Base-by-base conservation (phyloP, 352 stramenopile species). In the Lagenidium giganteum region DNA sequence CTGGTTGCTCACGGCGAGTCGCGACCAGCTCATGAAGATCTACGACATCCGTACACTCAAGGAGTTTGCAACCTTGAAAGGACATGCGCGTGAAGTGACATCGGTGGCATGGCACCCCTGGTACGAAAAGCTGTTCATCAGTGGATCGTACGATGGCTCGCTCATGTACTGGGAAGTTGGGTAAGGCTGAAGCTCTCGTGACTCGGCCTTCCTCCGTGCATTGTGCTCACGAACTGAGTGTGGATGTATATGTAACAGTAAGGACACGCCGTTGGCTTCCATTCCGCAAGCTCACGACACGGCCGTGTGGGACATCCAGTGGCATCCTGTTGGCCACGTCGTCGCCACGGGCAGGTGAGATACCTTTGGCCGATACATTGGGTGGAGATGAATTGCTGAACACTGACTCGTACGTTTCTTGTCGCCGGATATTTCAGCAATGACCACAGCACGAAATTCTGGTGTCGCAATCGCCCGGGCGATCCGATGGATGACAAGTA, bases 11-110 rank as follows among this genome's bases (percentile, higher is more conserved):
- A 98, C 95, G 28, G 89, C 87, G 9, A 97, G 85, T 70, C 74
- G 94, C n/a, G 96, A 99, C 72, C 95, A 98, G 54, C 66, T 98
- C 27, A 97, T 99, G 50, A 98, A 98, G 67, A 78, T 99, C 27
- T 99, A 98, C 65, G 96, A 99, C 61, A 98, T 99, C 46, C 88
- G 96, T 28, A 96, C 84, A 35, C 93, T 99, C 69, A 98, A 96
- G 59, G 88, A 96, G 57, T 89, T 95, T 60, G 83, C 81, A 31
- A 98, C 91, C 20, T 72, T 98, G 25, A 97, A 97, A 54, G 94
- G 93, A 12, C 95, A 98, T 70, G 71, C 95, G 60, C 95, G 96
- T 28, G 93, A 98, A 69, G 94, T 99, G 5, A 98, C 95, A 3
- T 95, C 85, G 26, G 73, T 98, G 27, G 91, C 92, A 16, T 99